Conservation (phyloP, 352 stramenopile genomes). For the Pilasporangium apinafurcum region DNA sequence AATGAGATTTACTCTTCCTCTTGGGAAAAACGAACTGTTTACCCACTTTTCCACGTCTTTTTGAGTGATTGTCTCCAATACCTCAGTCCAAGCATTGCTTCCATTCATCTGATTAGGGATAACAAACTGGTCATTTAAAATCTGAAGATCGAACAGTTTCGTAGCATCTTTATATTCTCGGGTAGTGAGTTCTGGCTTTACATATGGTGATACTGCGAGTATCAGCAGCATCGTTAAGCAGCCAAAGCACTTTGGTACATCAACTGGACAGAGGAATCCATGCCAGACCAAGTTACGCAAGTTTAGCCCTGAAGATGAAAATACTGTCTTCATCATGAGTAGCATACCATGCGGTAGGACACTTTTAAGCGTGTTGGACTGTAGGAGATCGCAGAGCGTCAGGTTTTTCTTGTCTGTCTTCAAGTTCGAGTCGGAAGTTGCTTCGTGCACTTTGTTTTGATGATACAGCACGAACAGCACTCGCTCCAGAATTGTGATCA, state of each 20-base stretch:
- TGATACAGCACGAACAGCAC: slow-evolving; percentile 49
- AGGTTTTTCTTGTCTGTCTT: slow-evolving; percentile 41
- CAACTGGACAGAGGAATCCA: slow-evolving; percentile 42
- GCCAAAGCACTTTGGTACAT: slow-evolving; percentile 51
- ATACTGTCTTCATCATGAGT: slow-evolving; percentile 39
- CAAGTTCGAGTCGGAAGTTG: too few species aligned
- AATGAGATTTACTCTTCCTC: slow-evolving; percentile 25
- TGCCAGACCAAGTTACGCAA: slow-evolving; percentile 69
- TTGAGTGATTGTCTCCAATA: neutral
- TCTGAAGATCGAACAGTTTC: slow-evolving; percentile 15
- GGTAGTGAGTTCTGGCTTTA: too few species aligned
- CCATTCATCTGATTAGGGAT: too few species aligned
- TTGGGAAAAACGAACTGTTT: slow-evolving; percentile 25
- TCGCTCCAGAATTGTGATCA: slow-evolving; percentile 59
- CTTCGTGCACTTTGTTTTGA: slow-evolving; percentile 7
- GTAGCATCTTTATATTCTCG: too few species aligned
- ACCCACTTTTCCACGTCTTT: neutral
- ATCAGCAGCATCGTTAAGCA: slow-evolving; percentile 47
- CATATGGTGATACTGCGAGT: slow-evolving; percentile 20
- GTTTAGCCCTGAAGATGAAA: slow-evolving; percentile 62
- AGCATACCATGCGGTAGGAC: slow-evolving; percentile 31
- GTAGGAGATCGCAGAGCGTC: slow-evolving; percentile 56
- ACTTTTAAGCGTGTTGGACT: slow-evolving; percentile 23
- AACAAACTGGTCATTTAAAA: slow-evolving; percentile 10
- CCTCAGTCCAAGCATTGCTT: too few species aligned